Evolutionary conservation across 129 eudicot species (phyloP).

Genomic region (Cynara cardunculus): DNA sequence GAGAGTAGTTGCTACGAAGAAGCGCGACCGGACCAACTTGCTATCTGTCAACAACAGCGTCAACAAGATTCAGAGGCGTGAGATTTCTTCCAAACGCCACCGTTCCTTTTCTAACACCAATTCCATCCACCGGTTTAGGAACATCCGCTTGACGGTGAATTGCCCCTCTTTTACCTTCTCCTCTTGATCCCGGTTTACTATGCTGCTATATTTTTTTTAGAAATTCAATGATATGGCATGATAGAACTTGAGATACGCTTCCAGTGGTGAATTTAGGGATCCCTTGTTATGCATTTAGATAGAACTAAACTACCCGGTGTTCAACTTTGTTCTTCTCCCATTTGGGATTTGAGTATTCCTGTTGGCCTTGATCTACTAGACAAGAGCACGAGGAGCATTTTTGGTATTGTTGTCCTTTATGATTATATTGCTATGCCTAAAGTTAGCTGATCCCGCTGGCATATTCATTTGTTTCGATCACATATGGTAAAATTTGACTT

Average conservation of each 20-base stretch:
- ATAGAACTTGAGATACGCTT: background rate
- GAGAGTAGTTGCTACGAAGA: constrained; percentile 77
- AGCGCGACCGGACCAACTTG: constrained; percentile 68
- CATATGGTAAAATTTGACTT: background rate
- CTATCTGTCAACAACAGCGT: constrained; percentile 33
- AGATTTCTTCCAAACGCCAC: constrained; percentile 37
- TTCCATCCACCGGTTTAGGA: constrained; percentile 28
- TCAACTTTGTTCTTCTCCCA: background rate
- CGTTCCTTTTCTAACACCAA: constrained; percentile 30
- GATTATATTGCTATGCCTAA: constrained; percentile 2
- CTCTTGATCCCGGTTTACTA: background rate
- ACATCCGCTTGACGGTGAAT: constrained; percentile 32
- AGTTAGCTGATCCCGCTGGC: background rate
- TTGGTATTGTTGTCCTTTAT: background rate
- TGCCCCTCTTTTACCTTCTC: background rate
- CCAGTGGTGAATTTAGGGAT: background rate
- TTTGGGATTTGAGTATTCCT: background rate
- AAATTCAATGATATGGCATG: background rate
- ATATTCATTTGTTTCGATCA: background rate
- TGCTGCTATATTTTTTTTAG: background rate
- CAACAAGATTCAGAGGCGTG: constrained; percentile 35
- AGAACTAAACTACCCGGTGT: background rate
- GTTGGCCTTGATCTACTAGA: background rate
- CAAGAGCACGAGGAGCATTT: background rate
- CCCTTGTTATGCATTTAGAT: background rate